Evolutionary conservation across 352 stramenopile species (phyloP).

Genomic region (Phytopythium cucurbitacearum): DNA sequence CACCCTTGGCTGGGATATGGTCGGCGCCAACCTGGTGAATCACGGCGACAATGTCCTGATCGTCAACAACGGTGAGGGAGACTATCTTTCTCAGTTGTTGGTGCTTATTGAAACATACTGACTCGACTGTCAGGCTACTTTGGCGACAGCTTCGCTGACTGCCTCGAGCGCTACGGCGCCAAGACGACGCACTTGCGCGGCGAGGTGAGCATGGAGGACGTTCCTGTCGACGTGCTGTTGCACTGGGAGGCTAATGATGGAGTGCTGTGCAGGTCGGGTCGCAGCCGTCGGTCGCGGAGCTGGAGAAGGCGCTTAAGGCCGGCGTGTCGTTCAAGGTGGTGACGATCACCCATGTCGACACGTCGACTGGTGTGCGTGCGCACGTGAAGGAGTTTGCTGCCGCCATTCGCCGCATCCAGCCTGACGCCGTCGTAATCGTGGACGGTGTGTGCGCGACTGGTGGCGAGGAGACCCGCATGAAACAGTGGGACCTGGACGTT

Average conservation of each 20-base stretch:
- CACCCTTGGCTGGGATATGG: conserved; percentile 79
- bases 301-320: conserved; percentile 35
- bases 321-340: conserved; percentile 54
- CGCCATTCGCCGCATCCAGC: conserved; percentile 50
- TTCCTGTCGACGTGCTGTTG: no score
- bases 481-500: conserved; percentile 75
- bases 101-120: neutral
- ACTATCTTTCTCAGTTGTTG: neutral
- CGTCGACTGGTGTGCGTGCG: conserved; percentile 64
- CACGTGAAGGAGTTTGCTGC: conserved; percentile 55
- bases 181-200: conserved; percentile 54
- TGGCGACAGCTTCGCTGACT: conserved; percentile 65
- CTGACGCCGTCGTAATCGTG: conserved; percentile 58
- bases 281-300: conserved; percentile 42
- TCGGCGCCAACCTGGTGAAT: conserved; percentile 70
- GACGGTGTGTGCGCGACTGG: conserved; percentile 69
- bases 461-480: conserved; percentile 76
- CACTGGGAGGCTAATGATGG: no score
- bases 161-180: conserved; percentile 63
- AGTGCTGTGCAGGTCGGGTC: conserved; percentile 32
- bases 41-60: conserved; percentile 59
- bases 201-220: conserved; percentile 17
- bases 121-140: conserved; percentile 49
- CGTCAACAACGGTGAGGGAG: conserved; percentile 51
- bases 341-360: conserved; percentile 79